Evolutionary conservation across 108 stramenopile genomes (phyloP), one percentile per base, ranked within the genome.

Genomic region (Skeletonema marinoi): DNA sequence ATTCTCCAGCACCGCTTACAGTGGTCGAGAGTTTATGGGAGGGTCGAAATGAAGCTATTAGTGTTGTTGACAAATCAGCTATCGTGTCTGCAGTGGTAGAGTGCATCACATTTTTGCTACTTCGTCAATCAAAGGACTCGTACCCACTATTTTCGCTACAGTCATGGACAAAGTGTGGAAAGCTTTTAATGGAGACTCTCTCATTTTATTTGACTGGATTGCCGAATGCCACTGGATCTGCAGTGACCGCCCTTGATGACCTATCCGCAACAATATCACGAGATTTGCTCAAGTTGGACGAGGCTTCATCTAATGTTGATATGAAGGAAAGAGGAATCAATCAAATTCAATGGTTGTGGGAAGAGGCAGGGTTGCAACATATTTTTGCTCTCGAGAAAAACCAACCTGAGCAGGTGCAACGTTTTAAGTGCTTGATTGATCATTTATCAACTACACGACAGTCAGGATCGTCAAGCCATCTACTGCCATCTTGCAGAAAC

Each of bases 21-120:
- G 72, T 82, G 44, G 78, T 82, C 4, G 72, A 73, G 19, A 81
- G 79, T 54, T 62, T 81, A 78, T 93, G 90, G 92, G 88, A 90
- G 65, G 94, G 94, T 33, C 74, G 81, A 19, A 85, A 58, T 6
- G 71, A 67, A 9, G 75, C 89, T 21, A 71, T 89, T 1, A 75
- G 86, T n/a, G 44, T 58, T 19, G 33, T 75, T n/a, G 90, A 93
- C 67, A 67, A 73, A 31, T 35, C 76, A 13, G 73, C 87, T 30
- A 74, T 95, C 25, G 85, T 85, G 10, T 70, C 78, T 30, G 89
- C 90, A 9, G 86, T 92, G 6, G 82, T 88, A 33, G 94, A 95
- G 75, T 90, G 86, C 25, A 80, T 88, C 8, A 73, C 88, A 30
- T 92, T 85, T 71, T 65, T 85, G 3, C 68, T 95, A 73, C 59